phyloP scores from a whole-genome alignment of 495 filamentous ascomycete genomes.

The Diplogelasinospora grovesii region DNA sequence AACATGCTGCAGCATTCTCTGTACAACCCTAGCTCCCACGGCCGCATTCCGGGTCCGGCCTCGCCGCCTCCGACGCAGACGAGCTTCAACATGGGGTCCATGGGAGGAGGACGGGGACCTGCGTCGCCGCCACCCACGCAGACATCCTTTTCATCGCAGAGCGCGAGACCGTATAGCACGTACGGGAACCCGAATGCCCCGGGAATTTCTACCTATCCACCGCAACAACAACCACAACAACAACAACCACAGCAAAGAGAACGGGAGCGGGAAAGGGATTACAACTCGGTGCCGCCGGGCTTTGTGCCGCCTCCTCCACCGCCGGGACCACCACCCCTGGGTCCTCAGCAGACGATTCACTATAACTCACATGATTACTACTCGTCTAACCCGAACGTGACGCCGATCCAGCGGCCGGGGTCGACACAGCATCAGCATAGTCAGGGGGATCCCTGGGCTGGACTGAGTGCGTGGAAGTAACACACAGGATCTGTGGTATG shows the following conservation, averaged over 20 bases:
- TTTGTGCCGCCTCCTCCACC: slow-evolving; percentile 92
- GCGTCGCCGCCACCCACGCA: slow-evolving; percentile 50
- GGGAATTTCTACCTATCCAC: slow-evolving; percentile 9
- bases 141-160: slow-evolving; percentile 33
- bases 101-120: slow-evolving; percentile 35
- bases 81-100: slow-evolving; percentile 37
- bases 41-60: slow-evolving; percentile 42
- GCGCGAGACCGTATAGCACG: slow-evolving; percentile 27
- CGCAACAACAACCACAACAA: slow-evolving; percentile 14
- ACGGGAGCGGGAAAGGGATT: slow-evolving; percentile 15
- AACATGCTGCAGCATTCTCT: too few species aligned
- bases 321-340: slow-evolving; percentile 68
- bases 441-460: slow-evolving; percentile 73
- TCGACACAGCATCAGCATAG: slow-evolving; percentile 13
- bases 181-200: slow-evolving; percentile 45
- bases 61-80: slow-evolving; percentile 43
- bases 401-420: slow-evolving; percentile 13
- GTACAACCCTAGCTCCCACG: slow-evolving; percentile 44
- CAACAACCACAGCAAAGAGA: slow-evolving; percentile 29
- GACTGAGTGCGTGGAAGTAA: slow-evolving; percentile 81
- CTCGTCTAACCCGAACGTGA: slow-evolving; percentile 10
- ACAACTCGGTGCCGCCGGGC: slow-evolving; percentile 60
- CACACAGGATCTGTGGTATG: too few species aligned
- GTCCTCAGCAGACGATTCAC: slow-evolving; percentile 60
- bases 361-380: slow-evolving; percentile 35